These are phyloP conservation scores for Neonothopanus nambi DNA, from an alignment of 1,284 basidiomycete species.

Conservation along the genomic window DNA sequence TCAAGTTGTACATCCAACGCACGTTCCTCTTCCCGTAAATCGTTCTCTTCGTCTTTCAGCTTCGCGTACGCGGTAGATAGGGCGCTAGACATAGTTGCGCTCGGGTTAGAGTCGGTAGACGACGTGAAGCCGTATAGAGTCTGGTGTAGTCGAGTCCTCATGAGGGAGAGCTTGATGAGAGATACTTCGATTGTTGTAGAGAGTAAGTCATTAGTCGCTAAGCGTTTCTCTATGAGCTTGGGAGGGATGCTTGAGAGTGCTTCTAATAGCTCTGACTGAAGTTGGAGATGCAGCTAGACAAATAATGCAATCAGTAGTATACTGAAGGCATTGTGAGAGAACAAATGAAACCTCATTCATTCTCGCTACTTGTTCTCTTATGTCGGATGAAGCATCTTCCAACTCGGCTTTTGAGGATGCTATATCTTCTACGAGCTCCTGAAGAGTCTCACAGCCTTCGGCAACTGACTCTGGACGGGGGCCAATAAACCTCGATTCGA, in stretches of 20 bases:
- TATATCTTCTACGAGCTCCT: background rate
- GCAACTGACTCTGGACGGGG: background rate
- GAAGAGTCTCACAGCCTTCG: background rate
- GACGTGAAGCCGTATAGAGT: constrained; percentile 39
- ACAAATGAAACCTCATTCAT: constrained; percentile 1
- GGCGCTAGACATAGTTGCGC: constrained; percentile 32
- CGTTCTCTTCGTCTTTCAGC: constrained; percentile 35
- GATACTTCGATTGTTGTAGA: constrained; percentile 45
- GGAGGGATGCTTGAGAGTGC: constrained; percentile 31
- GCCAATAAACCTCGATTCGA: background rate
- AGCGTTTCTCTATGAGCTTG: constrained; percentile 25
- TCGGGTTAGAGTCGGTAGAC: constrained; percentile 17
- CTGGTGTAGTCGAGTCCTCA: constrained; percentile 39
- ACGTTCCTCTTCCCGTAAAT: constrained; percentile 37
- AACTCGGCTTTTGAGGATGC: background rate
- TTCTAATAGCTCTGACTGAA: constrained; percentile 31
- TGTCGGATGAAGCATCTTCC: background rate
- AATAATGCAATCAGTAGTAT: constrained; percentile 2
- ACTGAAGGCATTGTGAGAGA: constrained; percentile 18
- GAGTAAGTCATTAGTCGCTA: constrained; percentile 37
- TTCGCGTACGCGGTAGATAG: constrained; percentile 34
- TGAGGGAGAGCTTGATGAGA: constrained; percentile 47
- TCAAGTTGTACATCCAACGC: constrained; percentile 40
- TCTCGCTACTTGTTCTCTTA: background rate
- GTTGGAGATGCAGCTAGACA: constrained; percentile 33